Evolutionary conservation across 345 rosid genomes (phyloP), one percentile per base, ranked within the genome.

Genomic region (Salix udensis): DNA sequence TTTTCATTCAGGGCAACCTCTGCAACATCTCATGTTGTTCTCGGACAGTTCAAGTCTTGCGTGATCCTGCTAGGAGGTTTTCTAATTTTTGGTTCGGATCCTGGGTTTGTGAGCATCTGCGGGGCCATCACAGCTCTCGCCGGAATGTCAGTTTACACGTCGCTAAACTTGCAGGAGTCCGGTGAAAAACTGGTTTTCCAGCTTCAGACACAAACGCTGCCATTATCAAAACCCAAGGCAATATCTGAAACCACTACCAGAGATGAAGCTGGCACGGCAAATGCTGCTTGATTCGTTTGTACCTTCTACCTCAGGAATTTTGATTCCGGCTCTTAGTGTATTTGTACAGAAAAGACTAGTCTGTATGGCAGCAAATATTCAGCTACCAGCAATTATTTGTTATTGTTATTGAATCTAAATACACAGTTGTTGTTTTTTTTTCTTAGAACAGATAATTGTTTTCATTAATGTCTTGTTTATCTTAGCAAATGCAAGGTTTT

Each of bases 21-120:
- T 3, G 99, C 99, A 44, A 96, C 94, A 19, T 89, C 97, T 70
- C 99, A 93, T 74, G 98, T 93, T 52, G 96, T 96, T 8, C 70
- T 93, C 72, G 99, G 99, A 76, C 99, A 96, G 81, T 96, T 96
- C 76, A 96, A 96, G 77, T 93, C 97, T 0, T 96, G 99, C 75
- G 91, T 93, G 64, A 87, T 96, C 10, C 81, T 92, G 52, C 88
- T 96, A 8, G 98, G 97, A 50, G 98, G 97, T n/a, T 89, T 86
- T 78, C 68, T 91, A 11, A 73, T 93, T 28, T 91, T 96, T 37
- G 78, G 84, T 23, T 92, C 98, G 4, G 96, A 92, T 81, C 94
- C 98, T 0, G 97, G 99, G 62, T 81, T 86, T 31, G 73, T 88
- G 48, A 93, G 98, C 94, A 87, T 93, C 21, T 87, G 91, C 28